Evolutionary conservation across 2,329 filamentous ascomycete genomes (phyloP), one percentile per base, ranked within the genome.

Genomic region (Tolypocladium cylindrosporum): DNA sequence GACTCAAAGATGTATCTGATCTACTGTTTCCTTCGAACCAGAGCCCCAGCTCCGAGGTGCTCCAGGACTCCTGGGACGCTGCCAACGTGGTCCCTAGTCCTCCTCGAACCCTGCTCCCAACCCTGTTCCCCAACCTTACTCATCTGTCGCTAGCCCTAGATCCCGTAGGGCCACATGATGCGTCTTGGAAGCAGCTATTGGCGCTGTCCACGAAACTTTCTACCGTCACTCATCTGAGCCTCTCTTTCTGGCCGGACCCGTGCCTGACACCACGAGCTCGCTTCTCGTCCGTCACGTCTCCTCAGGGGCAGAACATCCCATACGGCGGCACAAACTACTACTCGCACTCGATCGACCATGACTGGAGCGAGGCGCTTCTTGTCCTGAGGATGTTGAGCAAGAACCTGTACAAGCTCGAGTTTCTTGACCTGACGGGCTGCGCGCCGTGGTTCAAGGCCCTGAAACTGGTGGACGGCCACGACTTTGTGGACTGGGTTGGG

Each of bases 171-270:
- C 55, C 63, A 3, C 62, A 65, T 21, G 67, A 68, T 7, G 74
- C 76, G 19, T 84, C 82, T 1, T 87, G 84, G 84, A 79, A 77
- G 54, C 81, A 84, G 41, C 75, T 87, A 5, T 71, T 87, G 31
- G 63, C 74, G 2, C 68, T 87, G n/a, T 77, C 81, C 0, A 67
- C 73, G 13, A 82, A 79, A 62, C 67, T 84, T 8, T 75, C 75
- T 0, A 77, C 74, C 16, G 69, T 87, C 43, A 87, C 84, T 1
- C 83, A 87, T 63, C 72, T 87, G 45, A 84, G 79, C 61, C 74
- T 87, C 8, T 82, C 83, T 19, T 81, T 79, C 66, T 87, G 84
- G 84, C 84, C 84, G 1, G 76, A 78, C 55, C 84, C 84, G 2
- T 77, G 76, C 19, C 69, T 84, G n/a, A 82, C 81, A 2, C 80